These are phyloP conservation scores for Harringtonia lauricola DNA, from an alignment of 2,329 filamentous ascomycete species.

Conservation along the genomic window DNA sequence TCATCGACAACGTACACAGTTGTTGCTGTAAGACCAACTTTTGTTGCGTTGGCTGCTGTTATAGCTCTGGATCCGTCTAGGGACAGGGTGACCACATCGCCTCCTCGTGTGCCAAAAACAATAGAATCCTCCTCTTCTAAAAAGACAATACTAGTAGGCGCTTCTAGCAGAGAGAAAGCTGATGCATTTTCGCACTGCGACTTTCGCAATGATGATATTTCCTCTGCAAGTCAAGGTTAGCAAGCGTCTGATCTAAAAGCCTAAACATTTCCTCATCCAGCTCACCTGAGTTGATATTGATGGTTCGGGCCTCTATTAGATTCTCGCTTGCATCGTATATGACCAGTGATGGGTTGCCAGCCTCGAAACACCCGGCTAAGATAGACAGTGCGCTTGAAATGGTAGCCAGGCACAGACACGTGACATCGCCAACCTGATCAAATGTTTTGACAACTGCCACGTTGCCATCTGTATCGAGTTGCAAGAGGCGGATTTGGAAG, in stretches of 20 bases:
- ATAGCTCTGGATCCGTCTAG: constrained; percentile 11
- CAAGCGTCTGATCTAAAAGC: background rate
- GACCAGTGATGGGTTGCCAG: constrained; percentile 22
- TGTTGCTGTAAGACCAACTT: constrained; percentile 15
- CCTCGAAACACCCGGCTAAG: constrained; percentile 22
- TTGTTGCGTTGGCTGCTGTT: constrained; percentile 15
- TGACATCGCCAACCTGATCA: constrained; percentile 34
- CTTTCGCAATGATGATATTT: background rate
- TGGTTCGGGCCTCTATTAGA: background rate
- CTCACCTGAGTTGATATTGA: constrained; percentile 14
- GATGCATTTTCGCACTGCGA: background rate
- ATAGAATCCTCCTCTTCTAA: constrained; percentile 12
- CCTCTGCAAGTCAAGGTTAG: background rate
- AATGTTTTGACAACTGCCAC: constrained; percentile 20
- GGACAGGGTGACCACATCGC: constrained; percentile 33
- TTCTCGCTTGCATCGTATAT: constrained; percentile 14
- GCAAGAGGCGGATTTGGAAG: constrained; percentile 29
- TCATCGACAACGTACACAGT: constrained; percentile 13
- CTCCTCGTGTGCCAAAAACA: constrained; percentile 39
- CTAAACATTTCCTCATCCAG: too few relatives aligned
- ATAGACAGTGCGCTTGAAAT: constrained; percentile 17
- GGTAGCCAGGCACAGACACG: constrained; percentile 29
- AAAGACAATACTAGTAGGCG: constrained; percentile 33
- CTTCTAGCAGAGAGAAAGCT: constrained; percentile 18
- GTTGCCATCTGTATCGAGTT: constrained; percentile 15